Conservation (phyloP, 1,284 basidiomycete genomes). For the Microbotryum scabiosae region DNA sequence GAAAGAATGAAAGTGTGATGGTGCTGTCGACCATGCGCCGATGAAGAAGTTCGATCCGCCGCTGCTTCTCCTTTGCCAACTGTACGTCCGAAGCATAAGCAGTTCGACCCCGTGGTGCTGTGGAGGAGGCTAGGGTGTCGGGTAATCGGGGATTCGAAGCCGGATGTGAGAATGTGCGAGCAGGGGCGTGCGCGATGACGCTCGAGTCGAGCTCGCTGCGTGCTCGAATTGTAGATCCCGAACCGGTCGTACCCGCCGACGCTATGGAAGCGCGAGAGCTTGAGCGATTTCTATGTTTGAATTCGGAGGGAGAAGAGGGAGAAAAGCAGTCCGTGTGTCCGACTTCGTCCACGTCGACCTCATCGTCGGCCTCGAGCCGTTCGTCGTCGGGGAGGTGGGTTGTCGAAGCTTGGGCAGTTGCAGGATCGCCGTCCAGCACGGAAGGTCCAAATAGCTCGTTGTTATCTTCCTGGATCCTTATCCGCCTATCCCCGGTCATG, state of each 20-base stretch:
- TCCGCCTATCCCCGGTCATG: no score
- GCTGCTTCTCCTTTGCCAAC: constrained; percentile 49
- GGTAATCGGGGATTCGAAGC: constrained; percentile 14
- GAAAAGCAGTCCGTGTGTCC: neutral
- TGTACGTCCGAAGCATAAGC: constrained; percentile 33
- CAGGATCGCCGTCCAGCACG: no score
- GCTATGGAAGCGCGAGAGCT: constrained; percentile 17
- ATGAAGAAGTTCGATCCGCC: constrained; percentile 57
- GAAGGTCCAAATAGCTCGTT: no score
- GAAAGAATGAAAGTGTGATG: constrained; percentile 46
- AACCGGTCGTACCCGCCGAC: constrained; percentile 14
- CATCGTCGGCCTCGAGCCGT: neutral
- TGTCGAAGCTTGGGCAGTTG: no score
- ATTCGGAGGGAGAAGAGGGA: neutral
- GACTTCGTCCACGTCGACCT: neutral
- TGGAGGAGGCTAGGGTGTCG: constrained; percentile 1
- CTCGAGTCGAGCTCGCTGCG: constrained; percentile 43
- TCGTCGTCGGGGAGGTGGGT: neutral
- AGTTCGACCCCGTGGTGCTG: constrained; percentile 11
- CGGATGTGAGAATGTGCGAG: constrained; percentile 12
- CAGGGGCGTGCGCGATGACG: constrained; percentile 13
- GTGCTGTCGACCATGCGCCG: constrained; percentile 74
- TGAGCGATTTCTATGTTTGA: constrained; percentile 6
- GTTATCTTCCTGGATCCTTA: no score
- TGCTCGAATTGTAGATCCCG: constrained; percentile 40